phyloP scores from a whole-genome alignment of 169 alveolate species.

The Plasmodium blacklocki region DNA sequence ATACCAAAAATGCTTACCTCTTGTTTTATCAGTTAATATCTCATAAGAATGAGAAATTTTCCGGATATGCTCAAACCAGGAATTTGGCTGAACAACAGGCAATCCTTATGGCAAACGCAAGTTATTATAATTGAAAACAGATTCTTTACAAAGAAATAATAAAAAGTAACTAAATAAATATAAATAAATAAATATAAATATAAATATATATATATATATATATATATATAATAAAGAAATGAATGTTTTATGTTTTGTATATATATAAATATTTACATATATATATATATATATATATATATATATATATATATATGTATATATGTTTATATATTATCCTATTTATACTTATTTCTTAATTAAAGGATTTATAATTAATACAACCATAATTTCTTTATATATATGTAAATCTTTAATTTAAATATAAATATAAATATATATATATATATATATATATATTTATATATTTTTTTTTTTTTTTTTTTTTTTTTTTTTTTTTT shows the following conservation, averaged over 20 bases:
- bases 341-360: not conserved
- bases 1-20: conserved; percentile 52
- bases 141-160: not conserved
- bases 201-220: not conserved
- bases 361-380: not conserved
- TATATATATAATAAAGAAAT: not conserved
- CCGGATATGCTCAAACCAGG: conserved; percentile 52
- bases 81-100: conserved; percentile 58
- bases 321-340: too few species aligned
- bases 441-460: too few species aligned
- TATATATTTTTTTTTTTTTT: not conserved
- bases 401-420: too few species aligned
- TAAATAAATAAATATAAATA: not conserved
- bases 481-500: not conserved
- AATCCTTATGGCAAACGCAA: conserved; percentile 53
- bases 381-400: not conserved
- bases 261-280: too few species aligned
- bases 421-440: too few species aligned
- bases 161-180: not conserved
- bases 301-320: too few species aligned
- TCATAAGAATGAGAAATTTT: conserved; percentile 40
- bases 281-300: too few species aligned
- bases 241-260: too few species aligned
- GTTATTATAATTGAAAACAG: conserved; percentile 26
- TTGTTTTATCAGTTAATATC: conserved; percentile 52